Evolutionary conservation across 179 eudicot species (phyloP), one percentile per base, ranked within the genome.

Genomic region (Beta macrorhiza): DNA sequence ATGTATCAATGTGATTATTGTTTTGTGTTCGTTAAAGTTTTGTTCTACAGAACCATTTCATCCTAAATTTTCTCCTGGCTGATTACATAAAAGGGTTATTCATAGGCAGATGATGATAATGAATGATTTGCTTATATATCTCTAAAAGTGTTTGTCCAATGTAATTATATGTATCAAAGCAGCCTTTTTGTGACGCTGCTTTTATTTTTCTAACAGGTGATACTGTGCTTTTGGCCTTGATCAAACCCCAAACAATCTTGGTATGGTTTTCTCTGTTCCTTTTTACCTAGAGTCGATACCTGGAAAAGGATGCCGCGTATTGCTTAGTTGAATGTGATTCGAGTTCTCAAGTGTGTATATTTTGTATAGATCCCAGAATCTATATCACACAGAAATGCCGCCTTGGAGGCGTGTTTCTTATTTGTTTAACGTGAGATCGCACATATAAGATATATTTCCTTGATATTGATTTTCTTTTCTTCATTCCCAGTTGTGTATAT

Each of bases 171-270:
- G 45, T 29, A 2, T 63, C 12, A 10, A 53, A 29, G 57, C 7
- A 14, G 72, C 72, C 16, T 19, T 51, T 37, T 12, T 20, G 8
- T 78, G 71, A 44, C 52, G 0, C 16, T 64, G 16, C 15, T 15
- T 78, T 72, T 57, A 57, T 51, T 2, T 77, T 76, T 70, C 4
- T 44, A 19, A 84, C 94, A 94, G 98, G 93, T 87, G 78, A 86
- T 93, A 91, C 84, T 88, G 37, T 86, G 91, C 70, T 93, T 94
- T 88, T 89, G 92, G 96, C 87, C 91, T 56, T 90, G 81, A 88
- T 62, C 75, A 73, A 72, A 55, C 37, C 58, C 22, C 49, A 51
- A 13, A 22, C 42, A 53, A 10, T 55, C 57, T 53, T 64, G 64
- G 74, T 80, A 44, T 77, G 49, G n/a, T 65, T 51, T 16, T 67